Conservation (phyloP, 345 rosid species). For the Lumnitzera littorea region DNA sequence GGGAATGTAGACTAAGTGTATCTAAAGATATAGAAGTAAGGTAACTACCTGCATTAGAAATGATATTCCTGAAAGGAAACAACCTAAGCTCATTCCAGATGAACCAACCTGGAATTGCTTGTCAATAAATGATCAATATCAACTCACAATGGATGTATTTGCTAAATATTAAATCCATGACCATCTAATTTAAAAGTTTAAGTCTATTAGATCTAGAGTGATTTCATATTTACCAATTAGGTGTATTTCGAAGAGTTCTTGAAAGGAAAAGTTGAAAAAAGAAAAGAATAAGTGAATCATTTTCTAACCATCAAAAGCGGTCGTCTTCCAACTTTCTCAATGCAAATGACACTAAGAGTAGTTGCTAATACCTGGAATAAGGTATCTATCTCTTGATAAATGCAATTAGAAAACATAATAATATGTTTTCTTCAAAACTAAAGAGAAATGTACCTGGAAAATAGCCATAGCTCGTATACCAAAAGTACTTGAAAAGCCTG, state of each 20-base stretch:
- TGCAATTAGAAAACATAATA: no score
- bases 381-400: no score
- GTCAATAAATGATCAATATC: not conserved
- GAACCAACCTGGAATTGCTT: conserved; percentile 9
- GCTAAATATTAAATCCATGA: not conserved
- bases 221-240: no score
- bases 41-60: conserved; percentile 13
- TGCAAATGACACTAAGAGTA: not conserved
- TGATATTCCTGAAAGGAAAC: conserved; percentile 15
- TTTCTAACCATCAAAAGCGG: conserved; percentile 22
- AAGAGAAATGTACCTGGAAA: conserved; percentile 7
- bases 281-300: no score
- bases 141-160: not conserved
- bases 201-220: no score
- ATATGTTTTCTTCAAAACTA: no score
- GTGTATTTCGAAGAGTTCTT: no score
- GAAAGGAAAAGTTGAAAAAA: no score
- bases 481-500: conserved; percentile 20
- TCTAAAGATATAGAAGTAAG: not conserved
- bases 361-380: conserved; percentile 8
- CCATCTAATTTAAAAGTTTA: no score
- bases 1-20: no score
- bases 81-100: conserved; percentile 10
- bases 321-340: conserved; percentile 19
- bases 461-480: conserved; percentile 17